Evolutionary conservation across 1,284 basidiomycete genomes (phyloP).

Genomic region (Cryptococcus wingfieldii): DNA sequence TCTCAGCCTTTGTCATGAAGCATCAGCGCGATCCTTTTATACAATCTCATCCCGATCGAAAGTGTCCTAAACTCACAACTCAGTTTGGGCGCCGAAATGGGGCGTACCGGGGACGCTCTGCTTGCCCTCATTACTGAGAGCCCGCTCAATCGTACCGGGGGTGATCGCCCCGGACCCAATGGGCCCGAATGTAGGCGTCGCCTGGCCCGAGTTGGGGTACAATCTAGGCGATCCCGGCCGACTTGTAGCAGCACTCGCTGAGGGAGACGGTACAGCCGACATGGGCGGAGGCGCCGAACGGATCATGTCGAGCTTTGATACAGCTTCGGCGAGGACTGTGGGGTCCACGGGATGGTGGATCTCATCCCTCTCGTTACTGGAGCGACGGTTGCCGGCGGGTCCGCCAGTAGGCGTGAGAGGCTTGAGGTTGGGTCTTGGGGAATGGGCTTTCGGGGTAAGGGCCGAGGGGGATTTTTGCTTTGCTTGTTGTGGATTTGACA

Average conservation of each 20-base stretch:
- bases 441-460: slow-evolving; percentile 3
- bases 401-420: slow-evolving; percentile 12
- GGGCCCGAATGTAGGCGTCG: background rate
- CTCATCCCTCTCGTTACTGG: background rate
- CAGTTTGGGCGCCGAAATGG: slow-evolving; percentile 49
- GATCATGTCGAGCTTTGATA: slow-evolving; percentile 41
- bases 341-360: slow-evolving; percentile 25
- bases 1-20: slow-evolving; percentile 27
- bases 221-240: slow-evolving; percentile 12
- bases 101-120: slow-evolving; percentile 42
- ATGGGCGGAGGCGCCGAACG: slow-evolving; percentile 27
- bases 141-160: slow-evolving; percentile 1
- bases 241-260: slow-evolving; percentile 29
- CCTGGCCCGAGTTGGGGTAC: background rate
- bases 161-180: background rate
- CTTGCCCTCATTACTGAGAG: slow-evolving; percentile 11
- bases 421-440: slow-evolving; percentile 10
- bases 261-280: slow-evolving; percentile 24
- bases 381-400: slow-evolving; percentile 10
- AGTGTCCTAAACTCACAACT: slow-evolving; percentile 24
- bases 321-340: slow-evolving; percentile 39
- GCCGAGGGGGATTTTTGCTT: slow-evolving; percentile 11
- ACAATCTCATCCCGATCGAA: background rate
- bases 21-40: background rate
- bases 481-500: slow-evolving; percentile 28